Evolutionary conservation across 192 early-diverging fungal species (phyloP), one percentile per base, ranked within the genome.

Genomic region (Pecoramyces ruminantium): DNA sequence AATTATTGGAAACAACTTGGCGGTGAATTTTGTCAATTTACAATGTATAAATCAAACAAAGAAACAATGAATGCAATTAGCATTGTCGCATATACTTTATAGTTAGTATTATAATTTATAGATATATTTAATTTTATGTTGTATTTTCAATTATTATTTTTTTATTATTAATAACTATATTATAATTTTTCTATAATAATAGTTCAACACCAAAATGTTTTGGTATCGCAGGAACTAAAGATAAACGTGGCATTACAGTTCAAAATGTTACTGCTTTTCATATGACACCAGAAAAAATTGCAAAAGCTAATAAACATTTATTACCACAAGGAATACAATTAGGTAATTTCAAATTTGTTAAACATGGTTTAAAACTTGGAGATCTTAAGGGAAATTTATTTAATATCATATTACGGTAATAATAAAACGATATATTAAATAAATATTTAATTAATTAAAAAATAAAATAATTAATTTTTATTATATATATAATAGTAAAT

Each of bases 211-310:
- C 28, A 92, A 92, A 30, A 82, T 85, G 18, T 90, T 96, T 79
- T 87, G 93, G 13, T 94, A 67, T 94, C 88, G 95, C 96, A 0
- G 98, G 98, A 4, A 97, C 94, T 13, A 99, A 99, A 84, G 98
- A 98, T 86, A 92, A 92, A 80, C 92, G 97, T 39, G 97, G 90
- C 2, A 88, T 98, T 79, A 99, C 96, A 2, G 88, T 91, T 77
- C 98, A 99, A 83, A 86, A 86, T 79, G 90, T 95, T 79, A 94
- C 94, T 29, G 93, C 90, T 0, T 87, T 86, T 80, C 86, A 88
- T 14, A 84, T 96, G 6, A 83, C 82, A 6, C 86, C 91, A 27
- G 88, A 90, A 28, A 84, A 86, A 39, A 78, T 97, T 77, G 80
- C 83, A n/a, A 85, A 80, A 28, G 78, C 92, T 14, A 92, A 93